phyloP scores from a whole-genome alignment of 305 asterid genomes.

The Striga hermonthica region DNA sequence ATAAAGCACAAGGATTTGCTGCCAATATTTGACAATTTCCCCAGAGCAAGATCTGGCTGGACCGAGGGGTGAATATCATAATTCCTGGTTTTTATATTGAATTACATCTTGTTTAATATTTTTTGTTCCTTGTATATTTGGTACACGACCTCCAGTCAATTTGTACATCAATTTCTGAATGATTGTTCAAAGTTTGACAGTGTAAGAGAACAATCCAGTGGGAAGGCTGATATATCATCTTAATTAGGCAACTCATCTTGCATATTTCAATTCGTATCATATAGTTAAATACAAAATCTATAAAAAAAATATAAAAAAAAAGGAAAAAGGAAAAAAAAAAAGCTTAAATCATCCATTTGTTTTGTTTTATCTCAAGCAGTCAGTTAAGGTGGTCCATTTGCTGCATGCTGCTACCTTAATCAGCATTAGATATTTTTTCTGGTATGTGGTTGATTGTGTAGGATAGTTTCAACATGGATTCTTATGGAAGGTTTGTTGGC shows the following conservation, averaged over 20 bases:
- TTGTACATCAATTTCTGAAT: background rate
- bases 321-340: background rate
- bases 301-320: background rate
- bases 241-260: background rate
- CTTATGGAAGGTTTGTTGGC: no score
- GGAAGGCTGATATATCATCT: constrained; percentile 5
- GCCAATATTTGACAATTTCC: constrained; percentile 85
- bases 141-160: no score
- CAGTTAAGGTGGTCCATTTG: background rate
- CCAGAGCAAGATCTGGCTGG: constrained; percentile 45
- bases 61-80: constrained; percentile 41
- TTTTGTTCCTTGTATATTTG: background rate
- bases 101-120: constrained; percentile 22
- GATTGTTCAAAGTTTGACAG: background rate
- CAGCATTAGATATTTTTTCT: background rate
- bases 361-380: constrained; percentile 4
- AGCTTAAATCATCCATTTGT: background rate
- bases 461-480: no score
- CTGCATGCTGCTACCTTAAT: constrained; percentile 7
- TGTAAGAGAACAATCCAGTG: constrained; percentile 3
- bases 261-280: background rate
- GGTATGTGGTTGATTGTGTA: no score
- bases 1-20: constrained; percentile 69
- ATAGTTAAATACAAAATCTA: background rate
- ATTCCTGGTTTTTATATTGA: constrained; percentile 17